A percentile compares a stretch with the other conserved stretches of the same genome.
These are phyloP conservation scores for Ascoidea rubescens DNA, from an alignment of 805 yeast genomes.

Conservation along the genomic window DNA sequence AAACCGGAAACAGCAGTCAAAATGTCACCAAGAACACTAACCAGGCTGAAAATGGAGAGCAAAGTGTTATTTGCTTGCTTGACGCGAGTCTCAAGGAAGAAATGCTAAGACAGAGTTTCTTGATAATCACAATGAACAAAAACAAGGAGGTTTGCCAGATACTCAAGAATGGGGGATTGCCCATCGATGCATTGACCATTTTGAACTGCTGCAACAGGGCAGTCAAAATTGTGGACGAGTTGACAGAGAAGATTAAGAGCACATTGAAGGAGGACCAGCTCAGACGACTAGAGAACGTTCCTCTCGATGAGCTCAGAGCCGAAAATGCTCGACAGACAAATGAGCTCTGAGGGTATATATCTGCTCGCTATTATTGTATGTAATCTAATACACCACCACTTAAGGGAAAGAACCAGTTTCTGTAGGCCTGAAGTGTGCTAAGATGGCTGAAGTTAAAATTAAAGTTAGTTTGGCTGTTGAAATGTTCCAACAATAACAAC, in stretches of 20 bases:
- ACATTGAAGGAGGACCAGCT: slow-evolving; percentile 41
- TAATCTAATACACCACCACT: too few relatives aligned
- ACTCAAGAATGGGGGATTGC: slow-evolving; percentile 79
- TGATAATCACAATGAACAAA: slow-evolving; percentile 79
- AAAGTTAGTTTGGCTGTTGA: too few relatives aligned
- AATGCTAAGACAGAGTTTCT: slow-evolving; percentile 54
- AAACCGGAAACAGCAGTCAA: slow-evolving; percentile 2
- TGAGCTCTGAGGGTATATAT: too few relatives aligned
- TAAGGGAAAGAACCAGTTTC: too few relatives aligned
- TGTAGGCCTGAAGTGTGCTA: too few relatives aligned
- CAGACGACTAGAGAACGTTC: slow-evolving; percentile 23
- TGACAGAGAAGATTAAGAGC: slow-evolving; percentile 50
- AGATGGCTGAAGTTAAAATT: too few relatives aligned
- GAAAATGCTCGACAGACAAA: neutral
- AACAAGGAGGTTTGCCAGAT: slow-evolving; percentile 87
- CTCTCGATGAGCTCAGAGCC: slow-evolving; percentile 10
- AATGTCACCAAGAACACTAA: slow-evolving; percentile 57
- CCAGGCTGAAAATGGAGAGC: slow-evolving; percentile 40
- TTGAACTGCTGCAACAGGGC: slow-evolving; percentile 61
- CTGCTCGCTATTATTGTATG: too few relatives aligned
- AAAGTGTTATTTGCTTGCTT: slow-evolving; percentile 30
- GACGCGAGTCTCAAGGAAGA: slow-evolving; percentile 79
- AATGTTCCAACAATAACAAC: too few relatives aligned
- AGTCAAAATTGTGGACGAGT: slow-evolving; percentile 39
- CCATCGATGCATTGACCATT: slow-evolving; percentile 57